Conservation (phyloP, 352 stramenopile species). For the Phytophthora capsici region DNA sequence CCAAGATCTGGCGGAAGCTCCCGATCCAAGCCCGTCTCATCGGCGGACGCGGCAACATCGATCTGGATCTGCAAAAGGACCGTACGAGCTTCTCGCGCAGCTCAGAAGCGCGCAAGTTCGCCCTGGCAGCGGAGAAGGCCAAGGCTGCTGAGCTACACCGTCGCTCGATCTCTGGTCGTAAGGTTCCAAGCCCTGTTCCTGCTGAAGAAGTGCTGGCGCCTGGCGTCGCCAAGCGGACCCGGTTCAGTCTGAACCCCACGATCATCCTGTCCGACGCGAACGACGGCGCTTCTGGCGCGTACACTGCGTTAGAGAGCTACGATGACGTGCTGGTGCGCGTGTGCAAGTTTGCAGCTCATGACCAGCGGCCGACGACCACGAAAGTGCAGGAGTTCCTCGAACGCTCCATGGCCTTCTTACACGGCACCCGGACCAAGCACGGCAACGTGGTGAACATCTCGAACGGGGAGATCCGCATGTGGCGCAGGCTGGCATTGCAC, state of each 20-base stretch:
- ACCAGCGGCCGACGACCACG: slow-evolving; percentile 69
- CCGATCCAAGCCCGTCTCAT: slow-evolving; percentile 75
- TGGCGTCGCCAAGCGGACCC: slow-evolving; percentile 52
- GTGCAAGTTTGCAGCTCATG: slow-evolving; percentile 67
- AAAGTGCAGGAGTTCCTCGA: slow-evolving; percentile 85
- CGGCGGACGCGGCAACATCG: slow-evolving; percentile 53
- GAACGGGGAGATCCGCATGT: slow-evolving; percentile 86
- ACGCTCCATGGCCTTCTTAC: slow-evolving; percentile 73
- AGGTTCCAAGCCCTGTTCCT: slow-evolving; percentile 41
- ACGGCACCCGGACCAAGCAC: slow-evolving; percentile 70
- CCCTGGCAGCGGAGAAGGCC: slow-evolving; percentile 43
- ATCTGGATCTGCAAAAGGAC: slow-evolving; percentile 70
- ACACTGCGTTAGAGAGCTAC: slow-evolving; percentile 73
- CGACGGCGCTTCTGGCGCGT: slow-evolving; percentile 37
- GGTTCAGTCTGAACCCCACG: slow-evolving; percentile 42
- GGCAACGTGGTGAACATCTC: slow-evolving; percentile 77
- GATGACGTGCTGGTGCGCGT: slow-evolving; percentile 80
- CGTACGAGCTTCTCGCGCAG: slow-evolving; percentile 67
- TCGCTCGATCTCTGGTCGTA: slow-evolving; percentile 28
- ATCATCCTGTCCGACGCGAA: slow-evolving; percentile 34
- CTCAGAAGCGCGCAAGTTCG: slow-evolving; percentile 54
- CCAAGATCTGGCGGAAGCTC: slow-evolving; percentile 83
- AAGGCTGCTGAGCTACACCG: slow-evolving; percentile 32
- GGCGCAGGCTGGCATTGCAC: slow-evolving; percentile 70
- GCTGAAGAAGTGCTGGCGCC: slow-evolving; percentile 53